Conservation (phyloP, 441 rosid genomes). For the Capsella rubella region DNA sequence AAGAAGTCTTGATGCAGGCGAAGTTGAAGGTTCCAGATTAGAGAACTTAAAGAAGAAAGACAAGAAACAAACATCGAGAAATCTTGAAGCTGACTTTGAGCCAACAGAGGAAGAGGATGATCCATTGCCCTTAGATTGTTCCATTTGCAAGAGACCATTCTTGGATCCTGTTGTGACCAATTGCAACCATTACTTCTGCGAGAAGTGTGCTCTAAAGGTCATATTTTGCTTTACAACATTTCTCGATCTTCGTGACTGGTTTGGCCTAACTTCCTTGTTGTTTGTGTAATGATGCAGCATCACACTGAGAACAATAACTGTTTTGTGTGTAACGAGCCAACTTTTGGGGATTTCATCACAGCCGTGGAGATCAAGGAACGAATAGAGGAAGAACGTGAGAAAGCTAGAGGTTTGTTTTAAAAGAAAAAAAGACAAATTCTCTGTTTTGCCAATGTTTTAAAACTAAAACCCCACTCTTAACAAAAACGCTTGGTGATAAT, state of each 20-base stretch:
- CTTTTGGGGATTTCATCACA: constrained; percentile 73
- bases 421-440: background rate
- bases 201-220: constrained; percentile 91
- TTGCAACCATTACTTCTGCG: constrained; percentile 89
- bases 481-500: background rate
- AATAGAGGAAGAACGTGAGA: constrained; percentile 35
- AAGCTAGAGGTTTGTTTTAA: constrained; percentile 24
- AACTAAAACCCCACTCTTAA: background rate
- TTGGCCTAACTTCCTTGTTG: background rate
- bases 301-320: constrained; percentile 82
- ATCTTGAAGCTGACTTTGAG: constrained; percentile 1
- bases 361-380: constrained; percentile 71
- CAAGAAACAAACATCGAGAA: constrained; percentile 49
- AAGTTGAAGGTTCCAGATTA: constrained; percentile 60
- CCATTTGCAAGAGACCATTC: constrained; percentile 78
- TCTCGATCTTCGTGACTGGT: background rate
- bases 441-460: constrained; percentile 1
- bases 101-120: constrained; percentile 43
- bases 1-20: constrained; percentile 58
- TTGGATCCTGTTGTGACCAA: constrained; percentile 88
- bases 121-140: constrained; percentile 76
- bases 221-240: background rate
- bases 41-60: constrained; percentile 60
- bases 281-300: constrained; percentile 55
- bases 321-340: constrained; percentile 83